Evolutionary conservation across 352 stramenopile species (phyloP).

Genomic region (Pythium folliculosum): DNA sequence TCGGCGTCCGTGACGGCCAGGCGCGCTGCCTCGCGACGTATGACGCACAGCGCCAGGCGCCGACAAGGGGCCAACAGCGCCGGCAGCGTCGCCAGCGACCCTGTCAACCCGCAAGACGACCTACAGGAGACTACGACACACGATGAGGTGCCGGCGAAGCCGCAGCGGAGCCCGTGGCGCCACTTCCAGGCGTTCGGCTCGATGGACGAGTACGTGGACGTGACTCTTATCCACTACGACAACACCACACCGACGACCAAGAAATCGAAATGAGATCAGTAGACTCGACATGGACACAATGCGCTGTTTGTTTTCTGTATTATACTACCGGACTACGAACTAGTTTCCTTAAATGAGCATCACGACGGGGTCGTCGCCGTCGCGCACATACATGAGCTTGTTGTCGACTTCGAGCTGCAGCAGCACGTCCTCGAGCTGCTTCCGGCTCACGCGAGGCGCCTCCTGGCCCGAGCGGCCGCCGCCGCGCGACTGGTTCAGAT

Average conservation of each 20-base stretch:
- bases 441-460: conserved; percentile 36
- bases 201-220: conserved; percentile 76
- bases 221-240: conserved; percentile 68
- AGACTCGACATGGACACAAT: neutral
- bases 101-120: no score
- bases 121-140: no score
- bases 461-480: conserved; percentile 19
- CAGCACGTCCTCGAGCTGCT: conserved; percentile 73
- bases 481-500: conserved; percentile 49
- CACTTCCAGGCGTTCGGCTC: conserved; percentile 66
- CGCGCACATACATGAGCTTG: conserved; percentile 90
- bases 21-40: neutral
- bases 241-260: conserved; percentile 23
- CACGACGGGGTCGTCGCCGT: conserved; percentile 76
- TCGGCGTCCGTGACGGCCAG: neutral
- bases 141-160: no score
- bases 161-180: conserved; percentile 32
- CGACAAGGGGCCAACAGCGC: no score
- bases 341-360: conserved; percentile 79
- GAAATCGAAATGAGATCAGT: neutral
- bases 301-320: conserved; percentile 15
- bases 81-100: no score
- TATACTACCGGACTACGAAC: conserved; percentile 22
- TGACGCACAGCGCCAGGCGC: no score
- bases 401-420: conserved; percentile 83